Evolutionary conservation across 2,329 filamentous ascomycete genomes (phyloP).

Genomic region (Elsinoe batatas): DNA sequence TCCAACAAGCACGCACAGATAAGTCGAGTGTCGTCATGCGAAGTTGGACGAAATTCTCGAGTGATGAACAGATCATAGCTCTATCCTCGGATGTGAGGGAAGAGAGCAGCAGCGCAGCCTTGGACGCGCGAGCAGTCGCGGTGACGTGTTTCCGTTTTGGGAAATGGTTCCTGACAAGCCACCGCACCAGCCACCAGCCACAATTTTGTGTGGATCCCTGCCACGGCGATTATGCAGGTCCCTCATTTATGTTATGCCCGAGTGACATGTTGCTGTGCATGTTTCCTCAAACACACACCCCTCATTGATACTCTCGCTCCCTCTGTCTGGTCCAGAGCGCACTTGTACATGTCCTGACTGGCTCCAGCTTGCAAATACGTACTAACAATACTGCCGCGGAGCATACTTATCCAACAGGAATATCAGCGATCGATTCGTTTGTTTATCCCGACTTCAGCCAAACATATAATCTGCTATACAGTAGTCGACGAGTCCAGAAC

Average conservation of each 20-base stretch:
- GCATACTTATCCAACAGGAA: neutral
- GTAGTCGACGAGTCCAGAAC: neutral
- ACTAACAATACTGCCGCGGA: neutral
- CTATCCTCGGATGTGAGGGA: no score
- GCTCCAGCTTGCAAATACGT: neutral
- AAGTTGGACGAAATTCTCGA: no score
- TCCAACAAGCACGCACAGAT: no score
- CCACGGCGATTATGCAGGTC: neutral
- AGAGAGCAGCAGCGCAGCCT: no score
- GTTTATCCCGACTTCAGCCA: neutral
- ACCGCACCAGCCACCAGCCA: neutral
- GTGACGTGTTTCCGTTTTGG: neutral
- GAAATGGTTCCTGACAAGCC: neutral
- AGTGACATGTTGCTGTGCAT: no score
- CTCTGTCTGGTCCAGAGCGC: constrained; percentile 4
- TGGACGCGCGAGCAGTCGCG: neutral
- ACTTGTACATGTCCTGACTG: constrained; percentile 2
- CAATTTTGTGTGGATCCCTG: constrained; percentile 3
- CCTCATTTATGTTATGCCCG: constrained; percentile 2
- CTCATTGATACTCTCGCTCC: neutral
- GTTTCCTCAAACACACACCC: neutral
- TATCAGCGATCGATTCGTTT: neutral
- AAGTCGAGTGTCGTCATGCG: no score
- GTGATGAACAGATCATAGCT: no score
- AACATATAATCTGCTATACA: no score